Conservation (phyloP, 345 rosid genomes). For the Gynandropsis gynandra region DNA sequence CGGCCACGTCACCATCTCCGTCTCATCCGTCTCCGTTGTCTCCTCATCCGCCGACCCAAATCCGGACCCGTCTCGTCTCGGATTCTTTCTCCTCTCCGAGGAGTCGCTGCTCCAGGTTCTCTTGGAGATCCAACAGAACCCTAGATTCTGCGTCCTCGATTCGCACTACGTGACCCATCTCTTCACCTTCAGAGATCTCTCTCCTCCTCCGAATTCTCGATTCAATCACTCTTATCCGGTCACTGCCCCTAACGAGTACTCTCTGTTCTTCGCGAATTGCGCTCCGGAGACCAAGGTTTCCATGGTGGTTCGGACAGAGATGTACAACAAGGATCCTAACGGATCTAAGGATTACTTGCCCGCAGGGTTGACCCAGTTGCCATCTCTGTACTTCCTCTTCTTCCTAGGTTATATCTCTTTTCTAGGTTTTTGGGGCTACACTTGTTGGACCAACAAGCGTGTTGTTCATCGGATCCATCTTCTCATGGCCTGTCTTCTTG, state of each 20-base stretch:
- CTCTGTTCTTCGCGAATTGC: conserved; percentile 88
- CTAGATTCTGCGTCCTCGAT: conserved; percentile 79
- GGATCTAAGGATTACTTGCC: conserved; percentile 58
- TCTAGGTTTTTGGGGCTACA: conserved; percentile 59
- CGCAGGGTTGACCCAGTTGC: conserved; percentile 76
- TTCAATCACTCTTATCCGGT: conserved; percentile 62
- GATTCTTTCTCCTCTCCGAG: conserved; percentile 92
- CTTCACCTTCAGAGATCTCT: conserved; percentile 77
- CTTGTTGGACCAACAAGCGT: conserved; percentile 36
- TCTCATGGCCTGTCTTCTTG: conserved; percentile 61
- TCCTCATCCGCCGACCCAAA: conserved; percentile 41
- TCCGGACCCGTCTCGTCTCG: conserved; percentile 59
- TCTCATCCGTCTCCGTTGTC: conserved; percentile 58
- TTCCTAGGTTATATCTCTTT: conserved; percentile 49
- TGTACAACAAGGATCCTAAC: conserved; percentile 56
- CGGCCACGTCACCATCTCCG: conserved; percentile 61
- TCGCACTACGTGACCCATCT: conserved; percentile 49
- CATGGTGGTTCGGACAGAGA: conserved; percentile 72
- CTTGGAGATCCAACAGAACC: conserved; percentile 73
- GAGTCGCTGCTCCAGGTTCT: conserved; percentile 77
- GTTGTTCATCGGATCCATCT: conserved; percentile 83
- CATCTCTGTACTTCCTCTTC: conserved; percentile 52
- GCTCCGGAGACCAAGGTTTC: conserved; percentile 68
- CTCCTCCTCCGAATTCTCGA: conserved; percentile 60
- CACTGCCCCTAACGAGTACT: conserved; percentile 69